Percentiles rank a stretch among this genome's conserved stretches.
phyloP scores from a whole-genome alignment of 768 basidiomycete species.

The Lanmaoa pseudosensibilis region DNA sequence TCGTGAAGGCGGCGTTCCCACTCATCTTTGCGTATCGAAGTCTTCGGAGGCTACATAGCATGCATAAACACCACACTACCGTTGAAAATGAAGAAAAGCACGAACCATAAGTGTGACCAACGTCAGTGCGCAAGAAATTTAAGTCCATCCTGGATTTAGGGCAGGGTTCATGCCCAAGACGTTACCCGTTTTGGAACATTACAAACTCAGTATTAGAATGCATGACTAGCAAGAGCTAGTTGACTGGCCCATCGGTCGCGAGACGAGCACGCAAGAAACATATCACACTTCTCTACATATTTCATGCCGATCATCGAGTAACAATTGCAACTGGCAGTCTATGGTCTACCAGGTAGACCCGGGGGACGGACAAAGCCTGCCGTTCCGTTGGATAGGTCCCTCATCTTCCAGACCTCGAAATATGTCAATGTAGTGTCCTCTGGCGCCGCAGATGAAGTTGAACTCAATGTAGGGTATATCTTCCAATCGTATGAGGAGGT shows the following conservation, averaged over 20 bases:
- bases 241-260: background rate
- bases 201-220: background rate
- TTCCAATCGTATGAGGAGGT: background rate
- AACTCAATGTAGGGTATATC: background rate
- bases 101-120: constrained; percentile 34
- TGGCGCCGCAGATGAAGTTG: background rate
- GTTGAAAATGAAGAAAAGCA: constrained; percentile 9
- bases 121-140: constrained; percentile 29
- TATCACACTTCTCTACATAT: background rate
- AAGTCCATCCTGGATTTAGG: constrained; percentile 38
- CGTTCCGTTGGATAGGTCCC: background rate
- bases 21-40: constrained; percentile 70
- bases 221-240: background rate
- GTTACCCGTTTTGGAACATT: constrained; percentile 10
- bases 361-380: background rate
- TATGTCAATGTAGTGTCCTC: background rate
- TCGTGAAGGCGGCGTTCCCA: constrained; percentile 85
- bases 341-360: background rate
- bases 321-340: too few species aligned
- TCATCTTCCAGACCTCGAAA: background rate
- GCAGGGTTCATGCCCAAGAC: constrained; percentile 31
- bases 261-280: background rate
- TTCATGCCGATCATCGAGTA: background rate
- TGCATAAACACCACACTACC: background rate
- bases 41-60: constrained; percentile 47